Evolutionary conservation across 768 basidiomycete genomes (phyloP).

Genomic region (Hemileccinum rubropunctum): DNA sequence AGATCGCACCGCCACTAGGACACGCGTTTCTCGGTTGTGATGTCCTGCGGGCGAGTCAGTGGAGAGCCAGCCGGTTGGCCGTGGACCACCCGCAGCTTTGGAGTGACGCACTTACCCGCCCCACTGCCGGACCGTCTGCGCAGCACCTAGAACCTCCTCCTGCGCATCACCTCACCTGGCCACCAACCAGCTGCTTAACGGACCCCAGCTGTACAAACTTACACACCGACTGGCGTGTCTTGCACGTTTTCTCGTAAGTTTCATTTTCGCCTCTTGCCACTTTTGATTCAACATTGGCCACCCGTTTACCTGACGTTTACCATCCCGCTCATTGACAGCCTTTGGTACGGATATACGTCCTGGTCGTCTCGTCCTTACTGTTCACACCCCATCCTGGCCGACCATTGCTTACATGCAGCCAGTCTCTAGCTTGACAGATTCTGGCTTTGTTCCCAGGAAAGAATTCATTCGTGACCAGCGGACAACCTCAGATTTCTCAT

Average conservation of each 20-base stretch:
- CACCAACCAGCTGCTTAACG: slow-evolving; percentile 11
- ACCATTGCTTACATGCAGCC: slow-evolving; percentile 31
- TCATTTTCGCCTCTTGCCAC: slow-evolving; percentile 25
- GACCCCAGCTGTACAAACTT: slow-evolving; percentile 7
- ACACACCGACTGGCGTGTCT: slow-evolving; percentile 26
- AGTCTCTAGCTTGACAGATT: slow-evolving; percentile 36
- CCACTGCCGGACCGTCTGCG: slow-evolving; percentile 7
- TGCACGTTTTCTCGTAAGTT: slow-evolving; percentile 32
- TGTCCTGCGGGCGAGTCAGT: slow-evolving; percentile 18
- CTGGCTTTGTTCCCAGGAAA: slow-evolving; percentile 62
- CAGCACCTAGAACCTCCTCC: slow-evolving; percentile 10
- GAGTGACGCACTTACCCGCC: slow-evolving; percentile 5
- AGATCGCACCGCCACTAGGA: slow-evolving; percentile 20
- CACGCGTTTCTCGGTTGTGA: slow-evolving; percentile 23
- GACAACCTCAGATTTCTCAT: slow-evolving; percentile 57
- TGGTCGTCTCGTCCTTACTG: slow-evolving; percentile 17
- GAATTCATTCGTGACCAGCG: slow-evolving; percentile 67
- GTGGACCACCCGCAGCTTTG: slow-evolving; percentile 12
- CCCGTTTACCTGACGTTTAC: slow-evolving; percentile 39
- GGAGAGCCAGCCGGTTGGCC: background rate
- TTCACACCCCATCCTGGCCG: slow-evolving; percentile 24
- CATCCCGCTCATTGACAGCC: slow-evolving; percentile 30
- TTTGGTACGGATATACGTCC: slow-evolving; percentile 26
- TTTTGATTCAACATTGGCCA: slow-evolving; percentile 30
- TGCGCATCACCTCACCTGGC: slow-evolving; percentile 7